Evolutionary conservation across 2,329 filamentous ascomycete species (phyloP).

Genomic region (Apiospora arundinis): DNA sequence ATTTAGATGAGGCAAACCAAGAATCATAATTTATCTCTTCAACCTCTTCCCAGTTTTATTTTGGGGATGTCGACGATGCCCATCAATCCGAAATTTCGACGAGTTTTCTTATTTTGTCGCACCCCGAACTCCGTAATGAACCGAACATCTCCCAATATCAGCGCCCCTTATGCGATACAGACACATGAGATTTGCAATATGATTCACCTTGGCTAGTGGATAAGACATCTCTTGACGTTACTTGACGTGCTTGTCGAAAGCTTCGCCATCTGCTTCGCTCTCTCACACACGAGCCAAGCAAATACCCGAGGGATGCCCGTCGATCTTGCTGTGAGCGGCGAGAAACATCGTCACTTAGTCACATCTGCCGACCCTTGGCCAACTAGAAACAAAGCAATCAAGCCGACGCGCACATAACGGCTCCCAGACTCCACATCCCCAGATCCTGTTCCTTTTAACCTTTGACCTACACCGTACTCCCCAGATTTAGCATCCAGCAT

Average conservation of each 20-base stretch:
- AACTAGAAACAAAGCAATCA: conserved; percentile 8
- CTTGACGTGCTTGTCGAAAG: conserved; percentile 4
- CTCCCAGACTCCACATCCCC: not conserved
- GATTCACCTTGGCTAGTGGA: not conserved
- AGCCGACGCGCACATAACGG: not conserved
- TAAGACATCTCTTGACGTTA: not conserved
- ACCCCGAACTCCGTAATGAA: not conserved
- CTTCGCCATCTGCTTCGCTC: not conserved
- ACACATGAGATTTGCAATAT: not conserved
- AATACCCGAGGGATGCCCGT: not conserved
- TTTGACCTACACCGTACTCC: not conserved
- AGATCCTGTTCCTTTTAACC: not conserved
- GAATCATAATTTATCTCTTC: not conserved
- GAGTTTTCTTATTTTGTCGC: not conserved
- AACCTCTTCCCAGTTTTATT: not conserved
- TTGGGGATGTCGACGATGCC: not conserved
- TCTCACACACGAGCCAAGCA: not conserved
- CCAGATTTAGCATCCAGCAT: not conserved
- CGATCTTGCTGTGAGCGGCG: not conserved
- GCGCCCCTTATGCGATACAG: not conserved
- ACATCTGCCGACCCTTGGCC: not conserved
- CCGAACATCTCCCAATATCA: not conserved
- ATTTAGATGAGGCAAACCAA: not conserved
- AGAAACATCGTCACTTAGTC: conserved; percentile 8
- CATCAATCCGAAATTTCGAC: not conserved